Evolutionary conservation across 2,329 filamentous ascomycete genomes (phyloP).

Genomic region (Penicillium sp.): DNA sequence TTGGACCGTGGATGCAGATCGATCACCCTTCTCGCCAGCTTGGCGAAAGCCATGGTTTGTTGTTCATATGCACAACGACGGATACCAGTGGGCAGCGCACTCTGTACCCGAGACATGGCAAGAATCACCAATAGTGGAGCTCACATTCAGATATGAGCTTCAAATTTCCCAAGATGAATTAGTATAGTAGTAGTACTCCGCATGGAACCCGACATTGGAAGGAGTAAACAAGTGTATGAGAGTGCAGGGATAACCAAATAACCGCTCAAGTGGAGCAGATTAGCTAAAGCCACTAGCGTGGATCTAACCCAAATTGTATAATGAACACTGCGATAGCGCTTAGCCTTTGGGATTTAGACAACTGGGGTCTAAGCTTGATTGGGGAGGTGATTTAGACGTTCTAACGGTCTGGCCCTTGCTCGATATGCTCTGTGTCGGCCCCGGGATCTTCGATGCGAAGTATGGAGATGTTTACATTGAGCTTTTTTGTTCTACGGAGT

Average conservation of each 20-base stretch:
- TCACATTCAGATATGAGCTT: not conserved
- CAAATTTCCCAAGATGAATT: not conserved
- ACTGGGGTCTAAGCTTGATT: not conserved
- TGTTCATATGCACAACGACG: not conserved
- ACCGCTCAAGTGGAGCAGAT: not conserved
- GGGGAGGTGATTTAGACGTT: not conserved
- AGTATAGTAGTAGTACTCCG: too few relatives aligned
- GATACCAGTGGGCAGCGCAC: not conserved
- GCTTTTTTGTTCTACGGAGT: not conserved
- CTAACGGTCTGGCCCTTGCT: not conserved
- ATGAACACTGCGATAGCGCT: slow-evolving; percentile 13
- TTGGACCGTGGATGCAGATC: slow-evolving; percentile 1
- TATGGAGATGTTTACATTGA: not conserved
- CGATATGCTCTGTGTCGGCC: not conserved
- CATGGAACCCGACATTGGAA: too few relatives aligned
- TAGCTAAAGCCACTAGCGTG: not conserved
- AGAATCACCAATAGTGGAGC: not conserved
- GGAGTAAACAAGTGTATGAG: not conserved
- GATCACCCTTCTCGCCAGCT: not conserved
- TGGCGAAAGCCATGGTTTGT: not conserved
- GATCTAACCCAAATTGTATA: slow-evolving; percentile 11
- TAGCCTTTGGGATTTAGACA: not conserved
- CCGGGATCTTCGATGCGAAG: not conserved
- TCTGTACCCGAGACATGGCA: not conserved
- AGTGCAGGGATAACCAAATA: slow-evolving; percentile 8